Percentiles rank a stretch among this genome's conserved stretches.
These are phyloP conservation scores for Aspergillus fischeri DNA, from an alignment of 2,329 filamentous ascomycete genomes.

Conservation along the genomic window DNA sequence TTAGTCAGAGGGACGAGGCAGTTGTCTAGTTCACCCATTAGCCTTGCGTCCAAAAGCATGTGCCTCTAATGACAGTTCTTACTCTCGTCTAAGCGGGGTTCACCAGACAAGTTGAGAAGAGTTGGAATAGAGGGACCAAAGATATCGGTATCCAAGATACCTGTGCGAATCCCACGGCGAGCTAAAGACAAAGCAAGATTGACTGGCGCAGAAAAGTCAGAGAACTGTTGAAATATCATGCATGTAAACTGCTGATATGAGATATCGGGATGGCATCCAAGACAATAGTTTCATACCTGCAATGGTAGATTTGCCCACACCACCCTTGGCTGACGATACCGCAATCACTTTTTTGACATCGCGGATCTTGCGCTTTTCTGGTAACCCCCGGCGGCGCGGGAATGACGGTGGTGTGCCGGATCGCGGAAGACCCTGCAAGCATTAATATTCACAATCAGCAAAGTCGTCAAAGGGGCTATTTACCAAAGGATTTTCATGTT, in stretches of 20 bases:
- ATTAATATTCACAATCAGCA: neutral
- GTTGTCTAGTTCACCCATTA: constrained; percentile 25
- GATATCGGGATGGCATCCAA: neutral
- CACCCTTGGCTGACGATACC: constrained; percentile 95
- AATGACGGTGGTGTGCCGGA: constrained; percentile 65
- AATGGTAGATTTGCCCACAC: constrained; percentile 96
- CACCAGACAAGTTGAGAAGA: constrained; percentile 73
- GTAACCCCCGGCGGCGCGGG: constrained; percentile 73
- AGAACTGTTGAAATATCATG: neutral
- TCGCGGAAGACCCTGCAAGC: constrained; percentile 72
- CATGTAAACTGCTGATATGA: neutral
- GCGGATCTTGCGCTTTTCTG: constrained; percentile 72
- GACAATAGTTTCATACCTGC: constrained; percentile 54
- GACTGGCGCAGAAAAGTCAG: constrained; percentile 31
- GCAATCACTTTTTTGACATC: constrained; percentile 89
- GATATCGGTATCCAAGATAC: constrained; percentile 92
- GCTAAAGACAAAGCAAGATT: constrained; percentile 88
- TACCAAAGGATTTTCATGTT: constrained; percentile 88
- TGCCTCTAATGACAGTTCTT: constrained; percentile 31
- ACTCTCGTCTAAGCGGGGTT: constrained; percentile 73
- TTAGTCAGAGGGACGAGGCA: constrained; percentile 81
- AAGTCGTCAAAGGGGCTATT: neutral
- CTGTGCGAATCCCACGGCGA: constrained; percentile 71
- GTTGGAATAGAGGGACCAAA: constrained; percentile 95
- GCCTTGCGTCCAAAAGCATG: neutral